These are phyloP conservation scores for Verbascum thapsus DNA, from an alignment of 257 asterid genomes.

Conservation along the genomic window DNA sequence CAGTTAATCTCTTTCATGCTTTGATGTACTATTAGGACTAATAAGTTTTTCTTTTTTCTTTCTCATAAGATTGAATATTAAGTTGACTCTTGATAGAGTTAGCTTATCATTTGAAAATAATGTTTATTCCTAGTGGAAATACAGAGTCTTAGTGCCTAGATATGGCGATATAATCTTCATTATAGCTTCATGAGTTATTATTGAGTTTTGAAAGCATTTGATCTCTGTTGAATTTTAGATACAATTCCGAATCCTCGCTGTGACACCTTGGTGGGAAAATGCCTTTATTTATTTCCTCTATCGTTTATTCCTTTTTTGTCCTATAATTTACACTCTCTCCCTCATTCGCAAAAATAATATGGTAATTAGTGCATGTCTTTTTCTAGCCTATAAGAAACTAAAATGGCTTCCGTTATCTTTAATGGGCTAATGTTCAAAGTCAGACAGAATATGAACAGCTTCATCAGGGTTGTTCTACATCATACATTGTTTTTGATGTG, in stretches of 20 bases:
- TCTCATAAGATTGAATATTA: no score
- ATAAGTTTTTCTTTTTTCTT: background rate
- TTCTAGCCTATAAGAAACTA: background rate
- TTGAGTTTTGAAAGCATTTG: conserved; percentile 4
- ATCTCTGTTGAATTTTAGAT: background rate
- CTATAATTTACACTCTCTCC: background rate
- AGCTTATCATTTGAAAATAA: background rate
- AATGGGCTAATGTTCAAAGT: background rate
- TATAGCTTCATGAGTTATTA: background rate
- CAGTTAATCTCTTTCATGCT: background rate
- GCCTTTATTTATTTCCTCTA: background rate
- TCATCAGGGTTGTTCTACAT: conserved; percentile 18
- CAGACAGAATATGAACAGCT: background rate
- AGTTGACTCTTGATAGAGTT: background rate
- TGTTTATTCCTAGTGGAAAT: no score
- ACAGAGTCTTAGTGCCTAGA: background rate
- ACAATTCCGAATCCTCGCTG: background rate
- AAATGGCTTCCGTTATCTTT: background rate
- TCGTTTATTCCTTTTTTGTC: background rate
- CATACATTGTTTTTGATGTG: conserved; percentile 13
- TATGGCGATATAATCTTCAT: background rate
- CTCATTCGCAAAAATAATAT: background rate
- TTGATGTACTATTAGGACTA: background rate
- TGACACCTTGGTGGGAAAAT: conserved; percentile 3
- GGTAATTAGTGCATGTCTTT: background rate